Evolutionary conservation across 2,329 filamentous ascomycete genomes (phyloP).

Genomic region (Penicillium occitanis): DNA sequence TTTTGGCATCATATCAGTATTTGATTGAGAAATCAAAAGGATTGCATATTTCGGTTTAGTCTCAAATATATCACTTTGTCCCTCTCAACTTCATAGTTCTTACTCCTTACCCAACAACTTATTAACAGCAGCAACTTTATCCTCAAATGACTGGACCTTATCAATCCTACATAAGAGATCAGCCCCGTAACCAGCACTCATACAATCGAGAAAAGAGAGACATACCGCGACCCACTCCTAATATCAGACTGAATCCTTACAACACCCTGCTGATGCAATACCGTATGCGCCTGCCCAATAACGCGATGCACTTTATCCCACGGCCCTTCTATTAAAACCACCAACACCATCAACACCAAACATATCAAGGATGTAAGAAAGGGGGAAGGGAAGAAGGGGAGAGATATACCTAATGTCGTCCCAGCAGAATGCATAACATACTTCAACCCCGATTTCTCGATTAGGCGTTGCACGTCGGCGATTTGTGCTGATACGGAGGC

Average conservation of each 20-base stretch:
- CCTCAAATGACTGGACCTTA: constrained; percentile 75
- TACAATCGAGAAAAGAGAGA: constrained; percentile 6
- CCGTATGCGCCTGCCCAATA: constrained; percentile 79
- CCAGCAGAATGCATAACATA: constrained; percentile 93
- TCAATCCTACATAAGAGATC: constrained; percentile 62
- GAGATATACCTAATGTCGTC: constrained; percentile 78
- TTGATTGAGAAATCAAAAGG: neutral
- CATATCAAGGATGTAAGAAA: neutral
- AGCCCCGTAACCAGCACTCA: neutral
- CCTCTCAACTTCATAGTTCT: neutral
- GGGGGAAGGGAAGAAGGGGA: neutral
- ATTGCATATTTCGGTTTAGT: neutral
- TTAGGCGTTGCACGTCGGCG: constrained; percentile 80
- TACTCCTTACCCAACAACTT: constrained; percentile 47
- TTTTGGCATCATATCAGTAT: too few species aligned
- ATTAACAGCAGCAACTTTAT: constrained; percentile 70
- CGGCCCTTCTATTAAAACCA: constrained; percentile 65
- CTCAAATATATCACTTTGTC: neutral
- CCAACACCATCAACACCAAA: constrained; percentile 8
- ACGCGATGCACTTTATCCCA: constrained; percentile 87
- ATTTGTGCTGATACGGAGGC: constrained; percentile 79
- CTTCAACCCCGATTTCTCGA: constrained; percentile 75
- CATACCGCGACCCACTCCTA: constrained; percentile 72
- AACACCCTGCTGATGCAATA: constrained; percentile 75
- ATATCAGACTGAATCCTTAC: constrained; percentile 86